A percentile compares a stretch with the other conserved stretches of the same genome.
Conservation (phyloP, 441 rosid genomes). For the Adansonia grandidieri region DNA sequence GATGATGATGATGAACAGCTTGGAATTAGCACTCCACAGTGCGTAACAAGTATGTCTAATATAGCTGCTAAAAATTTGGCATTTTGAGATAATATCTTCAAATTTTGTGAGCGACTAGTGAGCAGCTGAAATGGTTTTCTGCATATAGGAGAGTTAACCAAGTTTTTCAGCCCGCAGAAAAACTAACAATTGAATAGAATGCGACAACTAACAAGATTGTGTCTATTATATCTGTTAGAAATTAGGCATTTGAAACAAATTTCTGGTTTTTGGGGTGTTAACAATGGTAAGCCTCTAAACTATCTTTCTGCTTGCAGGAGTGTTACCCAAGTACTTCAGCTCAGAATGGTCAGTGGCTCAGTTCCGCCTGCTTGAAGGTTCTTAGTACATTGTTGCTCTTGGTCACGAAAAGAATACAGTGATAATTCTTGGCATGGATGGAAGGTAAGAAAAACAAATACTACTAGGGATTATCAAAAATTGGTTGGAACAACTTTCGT, state of each 20-base stretch:
- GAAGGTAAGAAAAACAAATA: constrained; percentile 57
- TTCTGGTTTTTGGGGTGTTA: not conserved
- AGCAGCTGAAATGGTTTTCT: not conserved
- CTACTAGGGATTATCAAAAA: not conserved
- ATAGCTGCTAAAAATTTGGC: not conserved
- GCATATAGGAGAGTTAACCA: not conserved
- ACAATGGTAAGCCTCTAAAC: not conserved
- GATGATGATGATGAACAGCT: not conserved
- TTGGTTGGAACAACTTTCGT: not conserved
- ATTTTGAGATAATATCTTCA: not conserved
- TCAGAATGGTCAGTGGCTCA: constrained; percentile 97
- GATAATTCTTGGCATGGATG: constrained; percentile 89
- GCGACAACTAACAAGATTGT: not conserved
- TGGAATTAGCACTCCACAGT: not conserved
- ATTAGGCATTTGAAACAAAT: not conserved
- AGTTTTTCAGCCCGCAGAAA: not conserved
- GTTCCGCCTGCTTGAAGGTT: constrained; percentile 82
- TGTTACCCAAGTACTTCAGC: constrained; percentile 91
- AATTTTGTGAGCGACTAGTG: not conserved
- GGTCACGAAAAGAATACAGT: constrained; percentile 90
- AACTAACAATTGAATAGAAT: constrained; percentile 11
- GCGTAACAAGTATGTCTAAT: not conserved
- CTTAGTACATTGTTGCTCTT: constrained; percentile 81
- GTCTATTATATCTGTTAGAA: not conserved
- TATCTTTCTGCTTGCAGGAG: constrained; percentile 52